Evolutionary conservation across 768 basidiomycete genomes (phyloP), one percentile per base, ranked within the genome.

Genomic region (Mycena chlorophos): DNA sequence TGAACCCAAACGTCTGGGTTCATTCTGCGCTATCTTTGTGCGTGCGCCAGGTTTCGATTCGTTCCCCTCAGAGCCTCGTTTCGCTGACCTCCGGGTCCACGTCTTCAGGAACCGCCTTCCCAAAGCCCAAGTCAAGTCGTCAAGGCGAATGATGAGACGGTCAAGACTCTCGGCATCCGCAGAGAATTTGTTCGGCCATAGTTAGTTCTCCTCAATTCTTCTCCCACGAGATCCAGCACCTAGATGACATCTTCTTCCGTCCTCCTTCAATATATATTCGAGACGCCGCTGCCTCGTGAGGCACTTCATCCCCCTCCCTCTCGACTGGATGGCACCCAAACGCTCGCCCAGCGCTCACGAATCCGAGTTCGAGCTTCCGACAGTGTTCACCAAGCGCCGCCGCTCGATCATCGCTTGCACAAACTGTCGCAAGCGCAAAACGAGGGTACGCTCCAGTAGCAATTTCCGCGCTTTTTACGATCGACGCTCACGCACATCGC

Each of bases 391-490:
- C 23, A 46, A 25, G 12, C 45, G 45, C 45, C 45, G 45, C 45
- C 45, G 45, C 22, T 46, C 45, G 20, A 46, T 46, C n/a, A 46
- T 46, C 26, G 45, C 45, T 10, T 46, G 45, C 45, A 46, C 45
- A 13, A 46, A 46, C 20, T 46, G 45, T 25, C 45, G 45, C 45
- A 23, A 27, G 13, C 45, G 45, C 8, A 46, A 46, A 25, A 46
- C 45, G 13, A 20, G 45, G 45, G 45, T 46, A 25, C 22, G 45
- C 22, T 46, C 6, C n/a, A n/a, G n/a, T n/a, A 27, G 5, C 26
- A 10, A 25, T 10, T 10, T 43, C 22, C 14, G 14, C 10, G 6
- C 13, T 27, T 46, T 20, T 12, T 12, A 22, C 40, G 40, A 13
- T 12, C n/a, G 45, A 6, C 45, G 45, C n/a, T 46, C 23, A 46